Conservation (phyloP, 495 filamentous ascomycete genomes). For the Tuber indicum region DNA sequence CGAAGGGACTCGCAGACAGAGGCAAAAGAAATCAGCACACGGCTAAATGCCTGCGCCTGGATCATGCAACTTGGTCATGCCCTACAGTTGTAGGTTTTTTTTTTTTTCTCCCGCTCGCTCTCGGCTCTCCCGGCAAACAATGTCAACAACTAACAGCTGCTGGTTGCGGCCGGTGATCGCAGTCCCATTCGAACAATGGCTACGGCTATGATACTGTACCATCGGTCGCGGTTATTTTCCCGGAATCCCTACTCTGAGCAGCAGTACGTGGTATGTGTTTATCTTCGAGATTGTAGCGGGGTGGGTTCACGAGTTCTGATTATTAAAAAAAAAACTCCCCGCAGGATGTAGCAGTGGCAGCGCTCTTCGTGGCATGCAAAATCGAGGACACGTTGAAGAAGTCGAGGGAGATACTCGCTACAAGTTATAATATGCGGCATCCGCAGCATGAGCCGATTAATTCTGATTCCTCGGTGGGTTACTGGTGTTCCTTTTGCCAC, state of each 20-base stretch:
- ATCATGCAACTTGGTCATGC: constrained; percentile 38
- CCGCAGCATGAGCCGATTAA: constrained; percentile 65
- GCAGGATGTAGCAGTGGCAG: constrained; percentile 77
- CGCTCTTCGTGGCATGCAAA: constrained; percentile 89
- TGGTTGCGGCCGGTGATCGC: background rate
- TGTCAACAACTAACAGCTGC: background rate
- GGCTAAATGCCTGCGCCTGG: constrained; percentile 38
- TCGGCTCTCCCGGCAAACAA: background rate
- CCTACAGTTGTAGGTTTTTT: constrained; percentile 37
- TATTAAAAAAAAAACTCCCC: background rate
- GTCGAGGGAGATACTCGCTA: constrained; percentile 83
- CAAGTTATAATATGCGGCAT: constrained; percentile 75
- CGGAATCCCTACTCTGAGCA: constrained; percentile 31
- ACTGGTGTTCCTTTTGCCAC: constrained; percentile 22
- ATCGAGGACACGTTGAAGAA: constrained; percentile 97
- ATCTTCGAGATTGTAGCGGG: background rate
- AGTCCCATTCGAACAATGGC: constrained; percentile 41
- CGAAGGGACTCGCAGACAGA: constrained; percentile 36
- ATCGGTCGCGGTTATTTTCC: constrained; percentile 40
- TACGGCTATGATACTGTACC: constrained; percentile 40
- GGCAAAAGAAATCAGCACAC: constrained; percentile 31
- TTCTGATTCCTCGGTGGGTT: constrained; percentile 68
- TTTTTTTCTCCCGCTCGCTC: background rate
- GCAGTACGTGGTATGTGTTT: constrained; percentile 48
- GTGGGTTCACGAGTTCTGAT: constrained; percentile 24